phyloP scores from a whole-genome alignment of 2,329 filamentous ascomycete species.

The Simplicillium sp. region DNA sequence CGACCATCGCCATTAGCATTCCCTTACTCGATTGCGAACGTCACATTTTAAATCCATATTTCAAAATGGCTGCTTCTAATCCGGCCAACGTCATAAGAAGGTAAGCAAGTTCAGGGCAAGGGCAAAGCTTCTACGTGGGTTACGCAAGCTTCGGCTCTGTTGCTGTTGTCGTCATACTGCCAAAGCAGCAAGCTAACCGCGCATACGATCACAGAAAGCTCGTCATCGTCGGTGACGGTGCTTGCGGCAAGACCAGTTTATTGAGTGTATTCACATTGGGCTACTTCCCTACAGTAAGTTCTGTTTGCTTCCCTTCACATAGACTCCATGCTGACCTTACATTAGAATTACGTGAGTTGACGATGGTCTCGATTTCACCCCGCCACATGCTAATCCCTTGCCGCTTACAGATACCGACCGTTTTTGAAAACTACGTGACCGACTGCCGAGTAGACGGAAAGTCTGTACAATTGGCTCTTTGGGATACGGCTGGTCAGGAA shows the following conservation, averaged over 20 bases:
- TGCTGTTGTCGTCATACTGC: too few species aligned
- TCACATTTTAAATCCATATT: too few species aligned
- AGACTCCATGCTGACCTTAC: slow-evolving; percentile 13
- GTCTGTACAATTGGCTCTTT: slow-evolving; percentile 93
- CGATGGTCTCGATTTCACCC: neutral
- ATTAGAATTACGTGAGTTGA: slow-evolving; percentile 48
- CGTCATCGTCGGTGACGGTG: slow-evolving; percentile 94
- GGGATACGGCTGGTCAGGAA: slow-evolving; percentile 99
- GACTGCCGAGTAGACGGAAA: slow-evolving; percentile 97
- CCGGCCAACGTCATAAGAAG: slow-evolving; percentile 8
- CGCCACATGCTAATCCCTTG: slow-evolving; percentile 6
- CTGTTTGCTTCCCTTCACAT: slow-evolving; percentile 7
- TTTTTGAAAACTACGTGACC: slow-evolving; percentile 99
- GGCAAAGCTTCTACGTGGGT: too few species aligned
- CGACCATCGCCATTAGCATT: too few species aligned
- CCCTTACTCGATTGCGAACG: too few species aligned
- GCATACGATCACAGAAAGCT: slow-evolving; percentile 61
- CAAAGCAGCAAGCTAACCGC: neutral
- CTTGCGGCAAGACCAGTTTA: slow-evolving; percentile 95
- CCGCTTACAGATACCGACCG: slow-evolving; percentile 71
- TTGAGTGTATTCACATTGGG: slow-evolving; percentile 96
- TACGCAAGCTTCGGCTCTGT: too few species aligned
- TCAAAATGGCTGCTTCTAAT: slow-evolving; percentile 5
- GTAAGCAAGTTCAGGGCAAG: neutral
- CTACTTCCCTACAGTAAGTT: slow-evolving; percentile 88